Evolutionary conservation across 257 asterid species (phyloP).

Genomic region (Nicotiana tomentosiformis): DNA sequence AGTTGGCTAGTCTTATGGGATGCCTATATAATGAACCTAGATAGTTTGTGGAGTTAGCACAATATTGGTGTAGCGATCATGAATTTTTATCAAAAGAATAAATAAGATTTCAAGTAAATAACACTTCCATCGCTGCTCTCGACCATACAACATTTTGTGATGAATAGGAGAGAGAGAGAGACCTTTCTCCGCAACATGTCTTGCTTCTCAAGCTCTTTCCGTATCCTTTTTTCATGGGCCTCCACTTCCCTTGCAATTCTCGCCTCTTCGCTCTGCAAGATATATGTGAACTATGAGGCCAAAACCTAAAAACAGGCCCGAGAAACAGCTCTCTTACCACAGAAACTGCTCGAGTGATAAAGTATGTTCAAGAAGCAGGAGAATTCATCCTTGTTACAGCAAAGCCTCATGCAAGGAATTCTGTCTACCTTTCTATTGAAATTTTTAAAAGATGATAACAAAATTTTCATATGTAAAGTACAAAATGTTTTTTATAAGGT

Average conservation of each 20-base stretch:
- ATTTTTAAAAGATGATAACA: not conserved
- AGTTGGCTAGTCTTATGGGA: not conserved
- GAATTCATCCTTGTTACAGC: not conserved
- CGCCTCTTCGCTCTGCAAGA: conserved; percentile 68
- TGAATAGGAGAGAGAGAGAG: conserved; percentile 7
- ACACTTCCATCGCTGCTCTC: not conserved
- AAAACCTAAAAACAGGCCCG: not conserved
- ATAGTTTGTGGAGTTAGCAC: not conserved
- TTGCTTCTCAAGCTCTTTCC: conserved; percentile 88
- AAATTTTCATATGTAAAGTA: not conserved
- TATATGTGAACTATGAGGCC: not conserved
- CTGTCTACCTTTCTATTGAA: not conserved
- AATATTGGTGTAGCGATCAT: not conserved
- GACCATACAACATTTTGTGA: not conserved
- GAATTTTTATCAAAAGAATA: not conserved
- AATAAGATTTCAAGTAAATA: not conserved
- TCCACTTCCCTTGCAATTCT: conserved; percentile 79
- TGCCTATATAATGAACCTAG: not conserved
- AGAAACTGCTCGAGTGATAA: not conserved
- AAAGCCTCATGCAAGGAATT: not conserved
- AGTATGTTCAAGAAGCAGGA: not conserved
- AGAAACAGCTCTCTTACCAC: not conserved
- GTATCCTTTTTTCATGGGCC: conserved; percentile 77
- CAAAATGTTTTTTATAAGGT: not conserved
- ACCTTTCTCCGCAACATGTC: conserved; percentile 73